Evolutionary conservation across 2,329 filamentous ascomycete species (phyloP).

Genomic region (Neofusicoccum kwambonambiense): DNA sequence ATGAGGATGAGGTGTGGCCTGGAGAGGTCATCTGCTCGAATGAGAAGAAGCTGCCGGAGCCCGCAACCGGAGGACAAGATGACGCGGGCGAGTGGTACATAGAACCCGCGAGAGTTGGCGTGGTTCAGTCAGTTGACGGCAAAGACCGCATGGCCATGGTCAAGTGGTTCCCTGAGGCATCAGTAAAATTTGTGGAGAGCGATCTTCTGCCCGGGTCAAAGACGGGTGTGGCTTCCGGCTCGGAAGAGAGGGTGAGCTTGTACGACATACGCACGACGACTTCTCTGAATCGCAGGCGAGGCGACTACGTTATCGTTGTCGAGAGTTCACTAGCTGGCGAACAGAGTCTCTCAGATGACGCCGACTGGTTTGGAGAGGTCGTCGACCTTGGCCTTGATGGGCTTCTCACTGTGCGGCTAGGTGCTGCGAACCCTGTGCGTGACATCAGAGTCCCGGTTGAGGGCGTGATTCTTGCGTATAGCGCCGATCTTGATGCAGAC

Average conservation of each 20-base stretch:
- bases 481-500: conserved; percentile 41
- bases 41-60: conserved; percentile 28
- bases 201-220: conserved; percentile 43
- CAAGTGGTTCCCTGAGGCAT: conserved; percentile 48
- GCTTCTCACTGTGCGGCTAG: conserved; percentile 53
- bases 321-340: neutral
- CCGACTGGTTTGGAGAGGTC: conserved; percentile 58
- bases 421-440: conserved; percentile 47
- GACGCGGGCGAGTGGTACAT: conserved; percentile 31
- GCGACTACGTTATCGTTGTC: conserved; percentile 53
- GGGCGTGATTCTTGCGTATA: conserved; percentile 48
- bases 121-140: conserved; percentile 57
- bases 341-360: conserved; percentile 18
- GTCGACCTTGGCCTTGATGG: conserved; percentile 56
- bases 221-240: conserved; percentile 36
- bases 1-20: conserved; percentile 58
- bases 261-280: conserved; percentile 57
- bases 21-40: conserved; percentile 55
- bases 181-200: conserved; percentile 32
- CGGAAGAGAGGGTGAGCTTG: conserved; percentile 55
- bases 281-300: conserved; percentile 49
- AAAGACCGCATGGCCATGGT: conserved; percentile 57
- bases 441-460: conserved; percentile 53
- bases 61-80: conserved; percentile 19
- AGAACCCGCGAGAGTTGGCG: conserved; percentile 51